Percentiles rank a stretch among this genome's conserved stretches.
These are phyloP conservation scores for Lachnellula occidentalis DNA, from an alignment of 2,329 filamentous ascomycete species.

Conservation along the genomic window DNA sequence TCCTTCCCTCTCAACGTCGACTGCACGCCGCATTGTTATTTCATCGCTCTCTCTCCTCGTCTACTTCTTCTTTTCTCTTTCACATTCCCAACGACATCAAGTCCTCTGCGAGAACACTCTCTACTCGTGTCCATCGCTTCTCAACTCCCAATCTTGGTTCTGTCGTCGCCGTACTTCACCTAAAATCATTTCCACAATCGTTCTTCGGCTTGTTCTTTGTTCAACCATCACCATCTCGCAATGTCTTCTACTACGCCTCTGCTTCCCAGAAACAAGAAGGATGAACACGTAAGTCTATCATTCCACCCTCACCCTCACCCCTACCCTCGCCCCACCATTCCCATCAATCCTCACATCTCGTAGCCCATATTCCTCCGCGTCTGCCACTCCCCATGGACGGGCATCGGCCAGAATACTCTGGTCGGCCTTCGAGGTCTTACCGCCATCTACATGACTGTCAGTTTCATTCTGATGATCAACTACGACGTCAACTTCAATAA, in stretches of 20 bases:
- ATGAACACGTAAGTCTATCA: constrained; percentile 22
- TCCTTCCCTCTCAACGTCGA: neutral
- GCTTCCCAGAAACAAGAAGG: constrained; percentile 27
- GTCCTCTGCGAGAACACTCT: neutral
- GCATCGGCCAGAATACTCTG: constrained; percentile 27
- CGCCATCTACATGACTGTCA: constrained; percentile 22
- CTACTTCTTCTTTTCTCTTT: neutral
- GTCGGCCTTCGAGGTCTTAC: constrained; percentile 22
- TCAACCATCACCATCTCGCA: neutral
- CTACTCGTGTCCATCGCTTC: neutral
- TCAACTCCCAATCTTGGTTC: neutral
- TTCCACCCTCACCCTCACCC: neutral
- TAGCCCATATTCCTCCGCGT: constrained; percentile 32
- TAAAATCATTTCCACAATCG: neutral
- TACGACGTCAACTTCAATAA: constrained; percentile 24
- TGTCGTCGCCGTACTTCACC: constrained; percentile 3
- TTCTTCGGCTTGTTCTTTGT: neutral
- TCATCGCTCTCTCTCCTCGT: neutral
- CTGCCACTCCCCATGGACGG: constrained; percentile 32
- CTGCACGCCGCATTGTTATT: neutral
- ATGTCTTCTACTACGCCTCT: constrained; percentile 33
- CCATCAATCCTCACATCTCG: constrained; percentile 2
- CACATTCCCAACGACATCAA: constrained; percentile 6
- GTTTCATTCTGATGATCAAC: constrained; percentile 20
- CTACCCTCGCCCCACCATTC: neutral